These are phyloP conservation scores for Leishmania mexicana DNA, from an alignment of 208 protist species.

Conservation along the genomic window DNA sequence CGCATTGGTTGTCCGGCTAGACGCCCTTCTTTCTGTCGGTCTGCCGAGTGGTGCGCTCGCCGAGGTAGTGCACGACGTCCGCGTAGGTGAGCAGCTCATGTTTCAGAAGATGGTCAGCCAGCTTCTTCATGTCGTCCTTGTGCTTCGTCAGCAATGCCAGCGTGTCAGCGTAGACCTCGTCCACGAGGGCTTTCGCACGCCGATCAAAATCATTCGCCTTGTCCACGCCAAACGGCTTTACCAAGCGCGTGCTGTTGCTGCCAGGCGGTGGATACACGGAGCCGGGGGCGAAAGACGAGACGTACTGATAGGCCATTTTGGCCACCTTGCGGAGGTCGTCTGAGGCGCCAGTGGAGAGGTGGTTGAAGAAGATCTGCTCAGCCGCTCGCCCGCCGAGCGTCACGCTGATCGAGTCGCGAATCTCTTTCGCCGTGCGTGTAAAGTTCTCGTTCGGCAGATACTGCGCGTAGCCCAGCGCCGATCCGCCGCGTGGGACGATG, in stretches of 20 bases:
- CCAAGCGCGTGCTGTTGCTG: constrained; percentile 47
- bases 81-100: constrained; percentile 83
- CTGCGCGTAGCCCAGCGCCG: constrained; percentile 97
- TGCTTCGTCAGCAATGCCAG: constrained; percentile 63
- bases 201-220: constrained; percentile 88
- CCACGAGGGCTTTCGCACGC: constrained; percentile 84
- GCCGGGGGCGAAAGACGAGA: constrained; percentile 71
- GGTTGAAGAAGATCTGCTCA: constrained; percentile 93
- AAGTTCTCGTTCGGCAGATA: constrained; percentile 96
- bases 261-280: constrained; percentile 81
- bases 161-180: constrained; percentile 80
- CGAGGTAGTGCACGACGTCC: constrained; percentile 83
- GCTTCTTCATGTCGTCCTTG: constrained; percentile 80
- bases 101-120: constrained; percentile 87
- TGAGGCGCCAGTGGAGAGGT: constrained; percentile 93
- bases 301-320: constrained; percentile 93
- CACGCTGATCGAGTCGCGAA: constrained; percentile 95
- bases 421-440: constrained; percentile 91
- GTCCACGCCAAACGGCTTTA: constrained; percentile 91
- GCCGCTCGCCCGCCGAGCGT: constrained; percentile 94
- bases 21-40: constrained; percentile 59
- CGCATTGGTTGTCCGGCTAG: background rate
- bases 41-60: constrained; percentile 40
- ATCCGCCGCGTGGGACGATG: constrained; percentile 96
- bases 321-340: constrained; percentile 97